Evolutionary conservation across 495 filamentous ascomycete species (phyloP).

Genomic region (Terfezia boudieri): DNA sequence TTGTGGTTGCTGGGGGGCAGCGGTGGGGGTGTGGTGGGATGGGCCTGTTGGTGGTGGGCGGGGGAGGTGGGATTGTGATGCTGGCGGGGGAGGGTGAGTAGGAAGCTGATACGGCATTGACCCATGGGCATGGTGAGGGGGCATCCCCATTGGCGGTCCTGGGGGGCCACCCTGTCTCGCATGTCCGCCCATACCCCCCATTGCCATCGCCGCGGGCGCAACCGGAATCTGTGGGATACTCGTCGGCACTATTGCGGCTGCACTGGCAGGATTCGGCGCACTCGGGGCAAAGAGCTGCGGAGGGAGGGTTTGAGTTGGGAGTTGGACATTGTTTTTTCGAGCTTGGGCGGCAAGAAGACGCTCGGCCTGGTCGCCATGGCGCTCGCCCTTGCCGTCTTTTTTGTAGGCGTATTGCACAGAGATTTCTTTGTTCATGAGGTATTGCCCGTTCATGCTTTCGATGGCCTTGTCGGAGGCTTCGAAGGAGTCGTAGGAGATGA

Average conservation of each 20-base stretch:
- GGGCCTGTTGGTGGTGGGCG: constrained; percentile 11
- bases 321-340: constrained; percentile 67
- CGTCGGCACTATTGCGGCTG: neutral
- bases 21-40: constrained; percentile 13
- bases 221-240: constrained; percentile 7
- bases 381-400: constrained; percentile 93
- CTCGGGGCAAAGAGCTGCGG: constrained; percentile 17
- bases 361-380: constrained; percentile 88
- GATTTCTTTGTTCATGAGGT: constrained; percentile 87
- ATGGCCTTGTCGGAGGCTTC: constrained; percentile 87
- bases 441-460: constrained; percentile 85
- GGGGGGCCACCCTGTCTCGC: constrained; percentile 3
- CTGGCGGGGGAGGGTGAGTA: constrained; percentile 6
- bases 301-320: constrained; percentile 14
- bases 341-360: constrained; percentile 80
- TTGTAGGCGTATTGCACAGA: constrained; percentile 97
- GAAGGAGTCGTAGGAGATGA: constrained; percentile 83
- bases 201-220: neutral
- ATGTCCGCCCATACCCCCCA: constrained; percentile 2
- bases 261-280: constrained; percentile 6
- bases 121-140: constrained; percentile 7
- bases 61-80: constrained; percentile 2
- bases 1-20: constrained; percentile 4
- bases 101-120: constrained; percentile 10
- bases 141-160: constrained; percentile 8